Conservation (phyloP, 345 rosid species). For the Citrus trifoliata region DNA sequence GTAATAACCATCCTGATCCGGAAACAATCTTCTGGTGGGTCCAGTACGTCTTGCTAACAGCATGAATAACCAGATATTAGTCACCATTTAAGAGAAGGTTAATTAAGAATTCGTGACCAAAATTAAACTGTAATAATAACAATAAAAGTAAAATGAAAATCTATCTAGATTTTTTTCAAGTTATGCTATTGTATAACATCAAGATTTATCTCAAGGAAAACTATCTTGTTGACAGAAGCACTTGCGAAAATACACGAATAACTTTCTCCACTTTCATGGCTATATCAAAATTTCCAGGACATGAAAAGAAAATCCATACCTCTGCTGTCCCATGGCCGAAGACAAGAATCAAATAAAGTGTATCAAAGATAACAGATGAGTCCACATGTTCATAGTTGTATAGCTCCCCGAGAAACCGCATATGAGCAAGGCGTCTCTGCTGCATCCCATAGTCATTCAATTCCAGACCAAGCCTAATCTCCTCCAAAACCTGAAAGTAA, state of each 20-base stretch:
- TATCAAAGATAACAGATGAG: conserved; percentile 95
- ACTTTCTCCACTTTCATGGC: background rate
- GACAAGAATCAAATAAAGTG: conserved; percentile 73
- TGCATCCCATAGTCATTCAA: conserved; percentile 96
- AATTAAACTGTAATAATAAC: background rate
- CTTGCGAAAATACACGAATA: background rate
- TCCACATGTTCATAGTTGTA: conserved; percentile 98
- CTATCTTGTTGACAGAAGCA: background rate
- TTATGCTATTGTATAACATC: background rate
- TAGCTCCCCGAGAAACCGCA: conserved; percentile 95
- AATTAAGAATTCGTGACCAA: background rate
- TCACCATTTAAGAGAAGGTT: conserved; percentile 7
- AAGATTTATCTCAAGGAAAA: background rate
- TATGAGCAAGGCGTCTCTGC: conserved; percentile 95
- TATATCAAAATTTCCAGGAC: background rate
- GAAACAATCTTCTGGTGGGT: conserved; percentile 97
- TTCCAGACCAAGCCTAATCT: conserved; percentile 91
- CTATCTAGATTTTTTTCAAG: background rate
- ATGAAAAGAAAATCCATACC: conserved; percentile 39
- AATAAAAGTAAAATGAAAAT: background rate
- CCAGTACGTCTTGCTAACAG: conserved; percentile 77
- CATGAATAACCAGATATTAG: conserved; percentile 16
- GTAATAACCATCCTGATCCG: conserved; percentile 89
- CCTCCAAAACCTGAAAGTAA: conserved; percentile 86
- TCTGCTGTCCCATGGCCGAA: conserved; percentile 82